A percentile compares a stretch with the other conserved stretches of the same genome.
phyloP scores from a whole-genome alignment of 1,139 yeast genomes.

The Meyerozyma athensensis region DNA sequence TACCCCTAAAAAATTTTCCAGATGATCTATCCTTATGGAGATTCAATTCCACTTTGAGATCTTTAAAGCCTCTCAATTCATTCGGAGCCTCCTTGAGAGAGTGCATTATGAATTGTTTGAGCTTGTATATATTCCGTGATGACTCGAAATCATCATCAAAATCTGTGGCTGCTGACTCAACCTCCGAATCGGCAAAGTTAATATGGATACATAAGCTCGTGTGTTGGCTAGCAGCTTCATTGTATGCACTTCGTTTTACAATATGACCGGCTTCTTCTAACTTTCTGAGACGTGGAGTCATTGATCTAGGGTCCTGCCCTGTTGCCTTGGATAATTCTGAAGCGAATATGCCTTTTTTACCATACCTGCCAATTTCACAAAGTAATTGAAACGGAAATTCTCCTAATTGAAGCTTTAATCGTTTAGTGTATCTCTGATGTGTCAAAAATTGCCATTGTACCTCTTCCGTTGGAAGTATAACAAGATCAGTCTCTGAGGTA shows the following conservation, averaged over 20 bases:
- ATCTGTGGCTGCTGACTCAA: slow-evolving; percentile 8
- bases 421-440: slow-evolving; percentile 32
- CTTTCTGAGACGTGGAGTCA: slow-evolving; percentile 56
- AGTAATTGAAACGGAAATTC: slow-evolving; percentile 39
- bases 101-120: slow-evolving; percentile 41
- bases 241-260: slow-evolving; percentile 33
- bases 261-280: slow-evolving; percentile 48
- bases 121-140: slow-evolving; percentile 27
- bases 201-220: slow-evolving; percentile 46
- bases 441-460: slow-evolving; percentile 41
- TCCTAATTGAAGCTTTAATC: slow-evolving; percentile 30
- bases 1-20: slow-evolving; percentile 47
- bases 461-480: slow-evolving; percentile 32
- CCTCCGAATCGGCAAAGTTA: slow-evolving; percentile 29
- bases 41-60: slow-evolving; percentile 59
- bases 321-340: slow-evolving; percentile 51
- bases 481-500: slow-evolving; percentile 15
- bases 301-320: slow-evolving; percentile 68
- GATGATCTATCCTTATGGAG: slow-evolving; percentile 42
- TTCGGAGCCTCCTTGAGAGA: slow-evolving; percentile 63
- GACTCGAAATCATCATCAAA: slow-evolving; percentile 21
- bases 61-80: slow-evolving; percentile 60
- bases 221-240: slow-evolving; percentile 40
- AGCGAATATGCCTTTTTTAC: slow-evolving; percentile 53
- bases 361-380: slow-evolving; percentile 50